Conservation (phyloP, 2,329 filamentous ascomycete species). For the Colletotrichum tropicale region DNA sequence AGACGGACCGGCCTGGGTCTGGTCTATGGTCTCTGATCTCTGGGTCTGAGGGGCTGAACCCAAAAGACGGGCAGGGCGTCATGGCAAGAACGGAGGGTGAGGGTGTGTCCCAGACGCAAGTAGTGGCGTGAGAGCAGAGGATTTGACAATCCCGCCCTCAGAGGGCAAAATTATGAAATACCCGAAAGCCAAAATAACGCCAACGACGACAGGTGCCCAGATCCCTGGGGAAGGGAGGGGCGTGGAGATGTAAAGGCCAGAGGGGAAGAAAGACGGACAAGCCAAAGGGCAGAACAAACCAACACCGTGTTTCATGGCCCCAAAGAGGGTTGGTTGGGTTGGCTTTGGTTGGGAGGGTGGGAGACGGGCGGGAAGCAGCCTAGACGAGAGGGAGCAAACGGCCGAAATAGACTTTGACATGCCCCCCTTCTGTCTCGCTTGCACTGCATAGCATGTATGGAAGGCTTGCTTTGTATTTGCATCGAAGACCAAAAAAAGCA, state of each 20-base stretch:
- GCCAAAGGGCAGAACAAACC: background rate
- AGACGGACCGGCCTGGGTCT: slow-evolving; percentile 1
- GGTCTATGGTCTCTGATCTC: background rate
- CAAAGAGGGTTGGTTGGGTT: background rate
- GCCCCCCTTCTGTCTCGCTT: background rate
- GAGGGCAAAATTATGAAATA: background rate
- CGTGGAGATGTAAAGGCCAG: background rate
- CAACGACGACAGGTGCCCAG: background rate
- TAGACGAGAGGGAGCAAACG: background rate
- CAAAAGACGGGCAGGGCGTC: background rate
- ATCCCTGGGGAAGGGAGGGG: background rate
- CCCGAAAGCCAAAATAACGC: background rate
- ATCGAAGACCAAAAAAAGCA: background rate
- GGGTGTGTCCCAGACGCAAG: background rate
- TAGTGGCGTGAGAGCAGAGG: background rate
- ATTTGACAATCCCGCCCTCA: background rate
- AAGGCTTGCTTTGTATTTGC: background rate
- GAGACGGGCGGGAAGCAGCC: background rate
- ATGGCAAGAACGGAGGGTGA: background rate
- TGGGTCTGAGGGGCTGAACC: background rate
- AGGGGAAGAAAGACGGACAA: background rate
- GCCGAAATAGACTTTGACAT: background rate
- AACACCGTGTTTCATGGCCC: slow-evolving; percentile 4
- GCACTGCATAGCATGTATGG: background rate
- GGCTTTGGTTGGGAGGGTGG: background rate